A percentile compares a stretch with the other conserved stretches of the same genome.
These are phyloP conservation scores for Termitomyces sp. DNA, from an alignment of 768 basidiomycete species.

Conservation along the genomic window DNA sequence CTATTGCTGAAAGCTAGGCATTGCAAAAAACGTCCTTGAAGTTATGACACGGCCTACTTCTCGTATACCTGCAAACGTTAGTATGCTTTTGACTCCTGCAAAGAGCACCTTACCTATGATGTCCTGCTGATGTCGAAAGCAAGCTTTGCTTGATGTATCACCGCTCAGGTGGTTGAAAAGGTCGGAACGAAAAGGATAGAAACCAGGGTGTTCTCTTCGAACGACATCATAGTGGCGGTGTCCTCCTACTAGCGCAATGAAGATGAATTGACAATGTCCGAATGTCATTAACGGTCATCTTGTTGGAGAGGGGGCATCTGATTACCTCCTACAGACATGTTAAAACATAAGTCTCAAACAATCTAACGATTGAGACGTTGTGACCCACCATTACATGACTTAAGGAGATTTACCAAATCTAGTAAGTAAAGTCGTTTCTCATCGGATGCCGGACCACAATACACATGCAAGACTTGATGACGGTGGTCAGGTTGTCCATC, in stretches of 20 bases:
- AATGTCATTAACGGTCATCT: conserved; percentile 45
- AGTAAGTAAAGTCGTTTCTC: conserved; percentile 82
- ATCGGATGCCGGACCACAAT: conserved; percentile 77
- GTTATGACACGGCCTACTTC: conserved; percentile 51
- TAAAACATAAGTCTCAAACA: conserved; percentile 18
- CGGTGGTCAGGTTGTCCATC: neutral
- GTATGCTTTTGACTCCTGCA: neutral
- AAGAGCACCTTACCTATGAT: conserved; percentile 39
- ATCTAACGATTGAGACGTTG: neutral
- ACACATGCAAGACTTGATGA: conserved; percentile 85
- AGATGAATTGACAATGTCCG: conserved; percentile 65
- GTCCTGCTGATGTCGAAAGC: conserved; percentile 55
- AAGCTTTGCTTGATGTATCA: conserved; percentile 36
- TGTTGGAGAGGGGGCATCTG: conserved; percentile 35
- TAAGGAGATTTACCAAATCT: conserved; percentile 75
- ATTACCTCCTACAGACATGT: conserved; percentile 63
- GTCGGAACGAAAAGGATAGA: conserved; percentile 19
- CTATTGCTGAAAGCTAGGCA: conserved; percentile 56
- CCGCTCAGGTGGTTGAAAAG: neutral
- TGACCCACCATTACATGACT: conserved; percentile 76
- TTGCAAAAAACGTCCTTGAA: conserved; percentile 77
- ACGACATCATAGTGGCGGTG: conserved; percentile 85
- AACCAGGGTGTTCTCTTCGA: conserved; percentile 58
- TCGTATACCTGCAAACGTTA: conserved; percentile 49
- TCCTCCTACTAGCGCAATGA: conserved; percentile 85